A percentile compares a stretch with the other conserved stretches of the same genome.
Conservation (phyloP, 495 filamentous ascomycete genomes). For the Neurospora africana region DNA sequence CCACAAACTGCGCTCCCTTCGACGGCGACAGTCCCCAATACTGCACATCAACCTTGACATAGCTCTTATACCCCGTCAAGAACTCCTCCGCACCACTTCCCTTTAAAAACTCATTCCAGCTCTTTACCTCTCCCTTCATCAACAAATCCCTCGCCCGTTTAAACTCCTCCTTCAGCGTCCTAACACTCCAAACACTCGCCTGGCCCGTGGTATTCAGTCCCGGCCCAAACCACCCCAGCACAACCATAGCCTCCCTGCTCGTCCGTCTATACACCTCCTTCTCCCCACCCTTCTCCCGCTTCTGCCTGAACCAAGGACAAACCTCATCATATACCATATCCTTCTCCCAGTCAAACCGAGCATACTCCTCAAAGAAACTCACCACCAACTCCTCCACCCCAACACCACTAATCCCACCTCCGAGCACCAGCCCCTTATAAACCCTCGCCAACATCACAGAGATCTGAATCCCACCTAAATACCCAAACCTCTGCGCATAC, state of each 20-base stretch:
- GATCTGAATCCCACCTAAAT: constrained; percentile 48
- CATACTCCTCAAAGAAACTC: constrained; percentile 50
- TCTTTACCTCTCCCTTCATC: background rate
- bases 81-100: constrained; percentile 26
- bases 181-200: constrained; percentile 35
- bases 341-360: constrained; percentile 40
- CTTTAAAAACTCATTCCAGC: background rate
- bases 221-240: constrained; percentile 44
- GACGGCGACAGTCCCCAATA: constrained; percentile 43
- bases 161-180: constrained; percentile 40
- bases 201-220: constrained; percentile 42
- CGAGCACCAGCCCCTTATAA: constrained; percentile 33
- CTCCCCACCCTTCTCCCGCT: background rate
- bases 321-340: constrained; percentile 36
- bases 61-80: constrained; percentile 33
- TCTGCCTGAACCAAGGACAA: background rate
- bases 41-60: constrained; percentile 41
- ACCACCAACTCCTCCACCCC: constrained; percentile 33
- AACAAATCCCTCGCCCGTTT: constrained; percentile 17
- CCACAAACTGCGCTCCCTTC: constrained; percentile 36
- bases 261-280: background rate
- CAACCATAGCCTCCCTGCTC: constrained; percentile 39
- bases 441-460: constrained; percentile 43
- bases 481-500: constrained; percentile 47
- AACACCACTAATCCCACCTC: constrained; percentile 2